Base-by-base conservation (phyloP, 2,329 filamentous ascomycete species). In the Tetracladium maxilliforme region DNA sequence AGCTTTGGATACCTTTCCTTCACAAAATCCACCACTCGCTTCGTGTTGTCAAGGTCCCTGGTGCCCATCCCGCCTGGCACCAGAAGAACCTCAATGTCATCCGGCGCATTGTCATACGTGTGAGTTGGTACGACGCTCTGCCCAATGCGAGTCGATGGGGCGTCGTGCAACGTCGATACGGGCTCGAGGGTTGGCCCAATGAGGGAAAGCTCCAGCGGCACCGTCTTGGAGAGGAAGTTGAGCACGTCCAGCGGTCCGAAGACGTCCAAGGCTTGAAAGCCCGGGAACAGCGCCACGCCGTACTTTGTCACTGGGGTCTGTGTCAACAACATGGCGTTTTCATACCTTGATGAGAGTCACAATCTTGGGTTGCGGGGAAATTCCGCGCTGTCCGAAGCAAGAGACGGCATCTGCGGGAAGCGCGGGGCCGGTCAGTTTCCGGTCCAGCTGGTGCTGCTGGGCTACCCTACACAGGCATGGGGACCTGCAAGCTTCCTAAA, bases 21-120 rank as follows among this genome's bases (percentile, higher is more conserved):
- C 21, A 70, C 42, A 32, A 58, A 72, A 3, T 56, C 46, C 3
- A 64, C n/a, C n/a, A n/a, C n/a, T n/a, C n/a, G n/a, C n/a, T n/a
- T 33, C 40, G 34, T 7, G 30, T 30, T 17, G 36, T 36, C 13
- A 52, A 28, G 14, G 43, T 41, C 39, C 4, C 57, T 45, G 1
- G 49, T 52, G 1, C 72, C 73, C 0, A 49, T 27, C 0, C 75
- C 73, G 3, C 76, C 74, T 0, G 75, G 75, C 6, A 81, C 47
- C n/a, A 82, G 44, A 11, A 81, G 52, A 4, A 78, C 64, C 22
- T 78, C 69, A 5, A 76, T 45, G 58, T 52, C n/a, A 5, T 27
- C 21, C 2, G 39, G 39, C 4, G 35, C 27, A 7, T 22, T 38
- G 6, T 21, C 19, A 21, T 33, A 40, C 10, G 39, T 37, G 21